Evolutionary conservation across 495 filamentous ascomycete species (phyloP), one percentile per base, ranked within the genome.

Genomic region (Oidiodendron maius): DNA sequence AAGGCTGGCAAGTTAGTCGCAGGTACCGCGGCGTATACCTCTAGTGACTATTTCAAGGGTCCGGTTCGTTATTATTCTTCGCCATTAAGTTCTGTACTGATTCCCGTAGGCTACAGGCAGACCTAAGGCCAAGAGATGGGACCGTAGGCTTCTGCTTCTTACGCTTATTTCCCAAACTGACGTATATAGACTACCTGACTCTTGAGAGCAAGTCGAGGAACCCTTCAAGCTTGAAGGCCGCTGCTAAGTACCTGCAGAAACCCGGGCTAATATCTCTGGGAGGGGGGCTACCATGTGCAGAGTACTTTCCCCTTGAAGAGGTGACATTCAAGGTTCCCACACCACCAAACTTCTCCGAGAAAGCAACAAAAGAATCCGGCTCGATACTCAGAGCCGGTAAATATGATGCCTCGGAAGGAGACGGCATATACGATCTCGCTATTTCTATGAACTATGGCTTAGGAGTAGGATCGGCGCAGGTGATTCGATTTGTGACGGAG

Each of bases 401-500:
- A 66, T 80, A 94, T 66, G 90, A 96, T 64, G 79, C 84, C 17
- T 65, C 74, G 9, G 69, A 82, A 22, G 83, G 76, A 18, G 81
- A 76, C 44, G 76, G 80, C 48, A 60, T 77, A 15, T 89, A 78
- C 58, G 79, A 76, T 71, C 37, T 44, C 60, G 69, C 50, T 4
- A 52, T 63, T 35, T 50, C 54, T 1, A 36, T 59, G 15, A 96
- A 97, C 67, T 98, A 98, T 64, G 86, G 83, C 3, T 87, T 95
- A 64, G 83, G 88, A 13, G 79, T 78, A 12, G 93, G 93, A 21
- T 77, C 89, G 24, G 85, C 91, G 1, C 93, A 96, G 66, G 62
- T 98, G 57, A 70, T 94, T 25, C 77, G 93, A 28, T 98, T 86
- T 61, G 72, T 95, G 34, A 94, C 88, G 0, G 93, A 97, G 68